A percentile compares a stretch with the other conserved stretches of the same genome.
Conservation (phyloP, 306 rosid genomes). For the Macrotyloma uniflorum region DNA sequence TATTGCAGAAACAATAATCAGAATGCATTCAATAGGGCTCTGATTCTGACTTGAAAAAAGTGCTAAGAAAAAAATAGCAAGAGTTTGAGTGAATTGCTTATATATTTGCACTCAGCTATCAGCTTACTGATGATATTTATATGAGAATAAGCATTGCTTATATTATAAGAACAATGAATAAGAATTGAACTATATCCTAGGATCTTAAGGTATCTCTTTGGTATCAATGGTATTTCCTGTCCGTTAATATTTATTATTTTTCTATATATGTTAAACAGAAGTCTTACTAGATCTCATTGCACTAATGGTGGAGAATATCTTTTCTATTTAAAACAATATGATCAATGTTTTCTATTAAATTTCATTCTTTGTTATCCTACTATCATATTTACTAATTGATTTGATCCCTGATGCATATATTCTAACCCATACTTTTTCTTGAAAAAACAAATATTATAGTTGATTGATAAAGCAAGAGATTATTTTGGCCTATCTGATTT, state of each 20-base stretch:
- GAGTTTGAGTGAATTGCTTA: not conserved
- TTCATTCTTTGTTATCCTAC: slow-evolving; percentile 28
- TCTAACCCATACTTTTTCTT: slow-evolving; percentile 22
- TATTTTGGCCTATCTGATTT: slow-evolving; percentile 76
- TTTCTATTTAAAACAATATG: slow-evolving; percentile 4
- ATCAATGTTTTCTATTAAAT: not conserved
- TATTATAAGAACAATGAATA: not conserved
- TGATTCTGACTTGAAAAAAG: not conserved
- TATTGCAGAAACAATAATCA: not conserved
- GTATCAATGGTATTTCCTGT: not conserved
- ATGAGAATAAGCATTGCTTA: not conserved
- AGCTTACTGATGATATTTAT: not conserved
- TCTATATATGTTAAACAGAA: not conserved
- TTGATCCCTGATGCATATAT: slow-evolving; percentile 18
- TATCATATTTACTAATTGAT: not conserved
- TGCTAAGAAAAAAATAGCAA: not conserved
- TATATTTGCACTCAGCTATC: not conserved
- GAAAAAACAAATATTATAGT: slow-evolving; percentile 50
- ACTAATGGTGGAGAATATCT: not conserved
- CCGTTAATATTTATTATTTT: not conserved
- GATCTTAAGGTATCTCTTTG: not conserved
- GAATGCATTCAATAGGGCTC: not conserved
- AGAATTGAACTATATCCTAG: not conserved
- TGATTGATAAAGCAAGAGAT: slow-evolving; percentile 85
- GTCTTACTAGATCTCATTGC: not conserved